Base-by-base conservation (phyloP, 805 yeast genomes). In the Alloascoidea africana region DNA sequence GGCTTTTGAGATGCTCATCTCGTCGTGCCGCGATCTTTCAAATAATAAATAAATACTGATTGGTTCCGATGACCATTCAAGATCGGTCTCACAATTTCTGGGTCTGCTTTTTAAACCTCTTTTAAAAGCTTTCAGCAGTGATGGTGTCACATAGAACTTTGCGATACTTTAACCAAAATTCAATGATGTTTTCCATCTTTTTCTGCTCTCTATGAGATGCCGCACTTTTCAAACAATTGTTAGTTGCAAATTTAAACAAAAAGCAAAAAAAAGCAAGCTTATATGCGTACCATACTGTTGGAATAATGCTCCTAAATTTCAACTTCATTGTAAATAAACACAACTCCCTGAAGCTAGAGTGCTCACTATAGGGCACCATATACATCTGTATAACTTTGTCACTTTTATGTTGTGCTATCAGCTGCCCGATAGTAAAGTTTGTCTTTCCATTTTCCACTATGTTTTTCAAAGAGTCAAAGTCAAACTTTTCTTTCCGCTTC, bases 351-450 rank as follows among this genome's bases (percentile, higher is more conserved):
- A 76, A 89, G 40, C 94, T 83, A 6, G 95, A 84, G 58, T 91
- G 98, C 51, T 91, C 98, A 49, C 93, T 79, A 50, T 91, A 91
- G 0, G 98, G 97, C 1, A 87, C 70, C 6, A 68, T 55, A 46
- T 77, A 76, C 1, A 73, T 60, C 35, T 74, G 67, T 37, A 62
- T 54, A 33, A 54, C 46, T 45, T 61, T 39, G 39, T 53, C 36
- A 30, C 46, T 41, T 42, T 56, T 52, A 51, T 52, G 54, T 37
- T 61, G 63, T 14, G 32, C 36, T 14, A 61, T 57, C 5, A 53
- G 51, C 35, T 42, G 42, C 38, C 49, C 47, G 8, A 52, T 35
- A 46, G 14, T 44, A 30, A 36, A 44, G 34, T 15, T 39, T 16
- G 36, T 51, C 41, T 35, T 35, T 42, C 49, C 42, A 36, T 33